Base-by-base conservation (phyloP, 208 protist genomes). In the Leishmania mexicana region DNA sequence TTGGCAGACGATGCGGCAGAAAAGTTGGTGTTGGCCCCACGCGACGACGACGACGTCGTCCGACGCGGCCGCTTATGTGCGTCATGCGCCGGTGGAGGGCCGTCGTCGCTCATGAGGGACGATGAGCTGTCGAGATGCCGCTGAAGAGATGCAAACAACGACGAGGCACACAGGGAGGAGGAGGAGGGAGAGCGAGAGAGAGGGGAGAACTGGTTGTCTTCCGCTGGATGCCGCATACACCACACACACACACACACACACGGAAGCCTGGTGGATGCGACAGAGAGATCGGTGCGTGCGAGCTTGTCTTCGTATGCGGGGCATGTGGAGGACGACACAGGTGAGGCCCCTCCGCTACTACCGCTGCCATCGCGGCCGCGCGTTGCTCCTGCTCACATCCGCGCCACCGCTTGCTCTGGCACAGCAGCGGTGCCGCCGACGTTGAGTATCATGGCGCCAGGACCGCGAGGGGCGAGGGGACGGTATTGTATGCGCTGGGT, bases 71-170 rank as follows among this genome's bases (percentile, higher is more conserved):
- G 87, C 70, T 83, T 82, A 40, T 93, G 85, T 28, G 93, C 92
- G 84, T 93, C 95, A 0, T 85, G 87, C 64, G 87, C 93, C 49
- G 93, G 93, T 40, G 94, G 94, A 4, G 93, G 94, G 1, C 87
- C 86, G 75, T 97, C 94, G 58, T 92, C 87, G 71, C 71, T 75
- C 79, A 83, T 83, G 51, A 76, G 78, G 28, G 7, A 2, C 19
- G 40, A 71, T n/a, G 5, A 17, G 28, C 58, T 35, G 71, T 28
- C 24, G 51, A 58, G 64, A 31, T 58, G 35, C 40, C 21, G 71
- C 49, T 38, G 5, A 47, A 58, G 21, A 0, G 17, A 15, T 21
- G 45, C 7, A 54, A 21, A 19, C 70, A 45, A 19, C 40, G 24
- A 17, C 45, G 42, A 19, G 70, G 6, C 10, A 35, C 15, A 53